Percentiles rank a stretch among this genome's conserved stretches.
Evolutionary conservation across 2,329 filamentous ascomycete genomes (phyloP).

Genomic region (Alternaria ethzedia): DNA sequence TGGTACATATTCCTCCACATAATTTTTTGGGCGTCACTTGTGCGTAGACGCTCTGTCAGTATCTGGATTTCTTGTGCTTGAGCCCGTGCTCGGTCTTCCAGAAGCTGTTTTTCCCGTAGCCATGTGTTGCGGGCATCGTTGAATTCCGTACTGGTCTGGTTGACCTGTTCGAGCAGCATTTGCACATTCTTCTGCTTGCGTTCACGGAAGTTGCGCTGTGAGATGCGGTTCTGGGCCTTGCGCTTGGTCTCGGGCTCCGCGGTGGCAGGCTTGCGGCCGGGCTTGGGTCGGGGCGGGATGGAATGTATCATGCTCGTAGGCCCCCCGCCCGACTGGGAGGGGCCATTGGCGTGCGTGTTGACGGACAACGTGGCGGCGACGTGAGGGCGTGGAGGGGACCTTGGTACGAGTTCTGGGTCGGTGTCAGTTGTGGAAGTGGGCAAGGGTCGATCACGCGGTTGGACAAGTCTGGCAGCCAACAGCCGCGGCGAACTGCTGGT

Average conservation of each 20-base stretch:
- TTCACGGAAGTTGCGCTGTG: slow-evolving; percentile 89
- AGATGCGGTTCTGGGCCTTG: slow-evolving; percentile 91
- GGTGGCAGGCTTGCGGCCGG: slow-evolving; percentile 90
- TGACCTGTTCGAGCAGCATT: slow-evolving; percentile 59
- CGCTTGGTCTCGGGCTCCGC: slow-evolving; percentile 92
- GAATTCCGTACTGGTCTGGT: slow-evolving; percentile 33
- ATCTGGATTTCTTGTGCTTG: not conserved
- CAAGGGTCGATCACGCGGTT: not conserved
- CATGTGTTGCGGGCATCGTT: slow-evolving; percentile 4
- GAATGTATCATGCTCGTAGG: slow-evolving; percentile 48
- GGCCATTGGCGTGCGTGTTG: slow-evolving; percentile 22
- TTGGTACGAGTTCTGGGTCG: slow-evolving; percentile 18
- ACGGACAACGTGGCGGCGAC: slow-evolving; percentile 36
- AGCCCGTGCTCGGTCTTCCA: not conserved
- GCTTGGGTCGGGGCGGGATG: slow-evolving; percentile 59
- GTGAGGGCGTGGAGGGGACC: slow-evolving; percentile 6
- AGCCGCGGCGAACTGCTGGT: slow-evolving; percentile 11
- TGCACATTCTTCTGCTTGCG: slow-evolving; percentile 75
- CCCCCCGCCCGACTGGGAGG: slow-evolving; percentile 43
- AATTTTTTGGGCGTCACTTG: not conserved
- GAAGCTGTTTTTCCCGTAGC: not conserved
- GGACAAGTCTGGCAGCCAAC: slow-evolving; percentile 1
- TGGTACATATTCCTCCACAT: not conserved
- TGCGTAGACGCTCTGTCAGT: not conserved
- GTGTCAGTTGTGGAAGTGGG: slow-evolving; percentile 10